Base-by-base conservation (phyloP, 352 stramenopile species). In the Globisporangium solare region DNA sequence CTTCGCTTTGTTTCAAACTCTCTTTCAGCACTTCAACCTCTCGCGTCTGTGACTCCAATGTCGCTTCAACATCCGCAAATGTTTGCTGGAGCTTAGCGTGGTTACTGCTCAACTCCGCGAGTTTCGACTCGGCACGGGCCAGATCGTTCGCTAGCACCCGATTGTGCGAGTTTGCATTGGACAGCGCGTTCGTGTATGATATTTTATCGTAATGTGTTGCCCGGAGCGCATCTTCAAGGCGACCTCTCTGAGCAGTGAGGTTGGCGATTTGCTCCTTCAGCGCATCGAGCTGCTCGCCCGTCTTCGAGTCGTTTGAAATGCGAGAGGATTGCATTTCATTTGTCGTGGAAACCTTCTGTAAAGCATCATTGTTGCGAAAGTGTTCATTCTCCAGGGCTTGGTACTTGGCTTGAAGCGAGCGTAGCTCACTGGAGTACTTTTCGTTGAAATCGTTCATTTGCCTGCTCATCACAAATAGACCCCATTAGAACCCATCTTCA, bases 131-230 rank as follows among this genome's bases (percentile, higher is more conserved):
- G 4, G 70, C 72, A 6, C 70, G 79, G 22, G 69, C 66, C 15
- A 92, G 54, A 40, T 94, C 79, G 21, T 64, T 84, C 0, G 68
- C 71, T 1, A 92, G 68, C 15, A 84, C 76, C 21, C 78, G 75
- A 50, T 88, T 89, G 47, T 94, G 83, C 17, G 83, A 88, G 47
- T 89, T 86, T 0, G 80, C 79, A 24, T 92, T 89, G 13, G 78
- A 76, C 6, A 94, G 51, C 1, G 81, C 78, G 46, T 92, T 90
- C 32, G 84, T 89, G 58, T 89, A 94, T 52, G 81, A 88, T 1
- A 90, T 74, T 45, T 92, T 94, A 57, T 94, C 84, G 65, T 94
- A 91, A 21, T 91, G 81, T 37, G 75, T 86, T 1, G 74, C 75
- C 3, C 79, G 79, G 37, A 91, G 70, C 5, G 84, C 74, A 43